Evolutionary conservation across 257 asterid species (phyloP).

Genomic region (Dorcoceras hygrometricum): DNA sequence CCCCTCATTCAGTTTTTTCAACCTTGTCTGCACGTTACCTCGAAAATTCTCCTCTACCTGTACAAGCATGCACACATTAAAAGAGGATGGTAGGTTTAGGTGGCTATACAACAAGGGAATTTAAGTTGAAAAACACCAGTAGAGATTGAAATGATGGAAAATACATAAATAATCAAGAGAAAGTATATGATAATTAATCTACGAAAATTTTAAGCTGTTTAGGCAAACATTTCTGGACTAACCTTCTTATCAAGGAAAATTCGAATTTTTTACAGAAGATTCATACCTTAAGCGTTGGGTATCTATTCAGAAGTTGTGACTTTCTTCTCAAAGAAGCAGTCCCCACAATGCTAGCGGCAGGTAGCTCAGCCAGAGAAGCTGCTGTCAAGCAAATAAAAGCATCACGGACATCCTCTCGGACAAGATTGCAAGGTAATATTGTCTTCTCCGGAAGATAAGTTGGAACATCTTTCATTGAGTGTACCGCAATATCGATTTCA

Average conservation of each 20-base stretch:
- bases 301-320: conserved; percentile 86
- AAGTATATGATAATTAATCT: no score
- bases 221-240: neutral
- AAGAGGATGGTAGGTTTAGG: no score
- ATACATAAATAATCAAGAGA: neutral
- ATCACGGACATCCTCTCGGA: conserved; percentile 94
- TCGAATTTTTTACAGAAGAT: neutral
- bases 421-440: conserved; percentile 89
- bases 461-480: conserved; percentile 98
- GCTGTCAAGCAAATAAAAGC: conserved; percentile 86
- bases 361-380: conserved; percentile 77
- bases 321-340: conserved; percentile 97
- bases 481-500: conserved; percentile 94
- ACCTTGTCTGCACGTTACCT: conserved; percentile 93
- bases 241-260: neutral
- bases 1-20: conserved; percentile 81
- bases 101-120: no score
- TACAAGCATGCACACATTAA: conserved; percentile 20
- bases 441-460: conserved; percentile 85
- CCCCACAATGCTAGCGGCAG: conserved; percentile 75
- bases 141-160: neutral
- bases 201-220: neutral
- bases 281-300: conserved; percentile 68
- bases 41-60: conserved; percentile 91
- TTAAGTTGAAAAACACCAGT: neutral